Evolutionary conservation across 2,329 filamentous ascomycete genomes (phyloP).

Genomic region (Aspergillus alliaceus): DNA sequence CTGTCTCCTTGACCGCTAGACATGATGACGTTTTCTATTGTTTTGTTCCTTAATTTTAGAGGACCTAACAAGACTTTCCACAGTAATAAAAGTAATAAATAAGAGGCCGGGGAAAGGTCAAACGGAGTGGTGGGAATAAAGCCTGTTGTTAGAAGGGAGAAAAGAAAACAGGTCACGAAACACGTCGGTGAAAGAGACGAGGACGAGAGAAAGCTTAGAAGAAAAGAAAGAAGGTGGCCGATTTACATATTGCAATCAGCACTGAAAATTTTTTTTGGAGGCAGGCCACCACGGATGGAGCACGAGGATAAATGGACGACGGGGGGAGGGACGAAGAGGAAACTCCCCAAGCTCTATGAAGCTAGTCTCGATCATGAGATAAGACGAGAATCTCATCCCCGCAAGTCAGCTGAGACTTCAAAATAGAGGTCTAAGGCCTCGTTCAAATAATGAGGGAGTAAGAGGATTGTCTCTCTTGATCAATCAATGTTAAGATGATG

Average conservation of each 20-base stretch:
- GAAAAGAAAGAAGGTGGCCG: constrained; percentile 7
- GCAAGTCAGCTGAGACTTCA: constrained; percentile 1
- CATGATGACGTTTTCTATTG: neutral
- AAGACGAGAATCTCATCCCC: neutral
- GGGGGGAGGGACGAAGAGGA: too few relatives aligned
- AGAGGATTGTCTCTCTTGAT: neutral
- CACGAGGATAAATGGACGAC: neutral
- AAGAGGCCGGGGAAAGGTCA: constrained; percentile 1
- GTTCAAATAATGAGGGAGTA: neutral
- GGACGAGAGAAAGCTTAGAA: neutral
- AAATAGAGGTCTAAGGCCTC: neutral
- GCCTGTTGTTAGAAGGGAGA: constrained; percentile 4
- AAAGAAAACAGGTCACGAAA: constrained; percentile 4
- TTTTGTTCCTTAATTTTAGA: too few relatives aligned
- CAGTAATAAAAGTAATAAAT: too few relatives aligned
- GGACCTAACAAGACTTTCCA: too few relatives aligned
- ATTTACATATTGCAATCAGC: constrained; percentile 13
- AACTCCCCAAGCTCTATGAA: constrained; percentile 1
- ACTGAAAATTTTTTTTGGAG: neutral
- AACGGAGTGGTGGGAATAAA: constrained; percentile 10
- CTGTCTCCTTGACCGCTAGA: constrained; percentile 1
- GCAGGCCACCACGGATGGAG: neutral
- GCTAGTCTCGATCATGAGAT: constrained; percentile 2
- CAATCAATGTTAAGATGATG: neutral
- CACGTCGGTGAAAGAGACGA: neutral